phyloP scores from a whole-genome alignment of 352 stramenopile species.

The Plasmopara muralis region DNA sequence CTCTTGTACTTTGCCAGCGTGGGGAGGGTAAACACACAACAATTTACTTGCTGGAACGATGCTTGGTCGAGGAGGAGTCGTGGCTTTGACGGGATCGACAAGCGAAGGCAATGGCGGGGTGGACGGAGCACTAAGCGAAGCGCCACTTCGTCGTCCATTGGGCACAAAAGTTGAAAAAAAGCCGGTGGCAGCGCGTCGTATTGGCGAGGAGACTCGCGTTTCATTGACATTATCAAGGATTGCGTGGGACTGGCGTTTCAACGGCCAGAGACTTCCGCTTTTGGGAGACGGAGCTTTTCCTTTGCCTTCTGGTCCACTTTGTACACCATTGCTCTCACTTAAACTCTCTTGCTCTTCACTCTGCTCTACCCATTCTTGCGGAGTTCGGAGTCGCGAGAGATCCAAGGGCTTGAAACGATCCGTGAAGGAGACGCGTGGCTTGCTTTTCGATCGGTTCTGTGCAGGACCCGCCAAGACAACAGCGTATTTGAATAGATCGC shows the following conservation, averaged over 20 bases:
- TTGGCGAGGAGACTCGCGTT: constrained; percentile 16
- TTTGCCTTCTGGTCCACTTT: constrained; percentile 16
- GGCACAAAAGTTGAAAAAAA: constrained; percentile 27
- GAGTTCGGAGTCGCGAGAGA: constrained; percentile 33
- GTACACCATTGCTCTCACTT: constrained; percentile 8
- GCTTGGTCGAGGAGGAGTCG: constrained; percentile 1
- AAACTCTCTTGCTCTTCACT: constrained; percentile 10
- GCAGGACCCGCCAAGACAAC: constrained; percentile 53
- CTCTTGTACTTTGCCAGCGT: constrained; percentile 37
- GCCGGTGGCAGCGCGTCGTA: constrained; percentile 22
- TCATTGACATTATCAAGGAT: constrained; percentile 20
- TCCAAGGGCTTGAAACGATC: constrained; percentile 38
- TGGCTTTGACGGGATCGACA: constrained; percentile 6
- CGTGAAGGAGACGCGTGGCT: constrained; percentile 22
- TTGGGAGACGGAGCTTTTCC: constrained; percentile 22
- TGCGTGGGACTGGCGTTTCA: constrained; percentile 21
- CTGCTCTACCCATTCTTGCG: constrained; percentile 30
- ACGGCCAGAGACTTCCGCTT: constrained; percentile 17
- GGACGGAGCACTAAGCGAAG: constrained; percentile 14
- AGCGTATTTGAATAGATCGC: constrained; percentile 64
- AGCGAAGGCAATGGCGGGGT: constrained; percentile 17
- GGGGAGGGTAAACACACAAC: constrained; percentile 41
- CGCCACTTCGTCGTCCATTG: constrained; percentile 15
- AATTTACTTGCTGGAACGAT: constrained; percentile 33
- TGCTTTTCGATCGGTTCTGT: constrained; percentile 27